Conservation (phyloP, 2,329 filamentous ascomycete species). For the Colletotrichum musae region DNA sequence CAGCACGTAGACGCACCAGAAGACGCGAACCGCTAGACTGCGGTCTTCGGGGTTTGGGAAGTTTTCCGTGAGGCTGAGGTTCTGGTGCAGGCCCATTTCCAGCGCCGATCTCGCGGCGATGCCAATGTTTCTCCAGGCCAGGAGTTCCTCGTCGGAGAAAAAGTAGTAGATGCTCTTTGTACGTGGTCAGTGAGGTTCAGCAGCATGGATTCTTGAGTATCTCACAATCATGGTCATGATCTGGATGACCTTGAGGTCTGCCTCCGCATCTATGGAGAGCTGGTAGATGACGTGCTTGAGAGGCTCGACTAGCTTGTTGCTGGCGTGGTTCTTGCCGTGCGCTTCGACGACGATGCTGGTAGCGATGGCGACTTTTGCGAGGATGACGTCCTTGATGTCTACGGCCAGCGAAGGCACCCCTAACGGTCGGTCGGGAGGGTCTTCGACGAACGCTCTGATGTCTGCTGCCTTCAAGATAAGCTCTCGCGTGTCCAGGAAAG, state of each 20-base stretch:
- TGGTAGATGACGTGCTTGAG: conserved; percentile 44
- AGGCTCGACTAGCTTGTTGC: conserved; percentile 47
- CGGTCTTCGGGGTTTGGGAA: conserved; percentile 51
- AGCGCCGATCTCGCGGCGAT: conserved; percentile 61
- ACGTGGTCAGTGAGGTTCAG: too few species aligned
- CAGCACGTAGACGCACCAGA: conserved; percentile 67
- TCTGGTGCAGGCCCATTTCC: conserved; percentile 64
- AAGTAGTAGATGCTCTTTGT: conserved; percentile 58
- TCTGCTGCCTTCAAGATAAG: conserved; percentile 46
- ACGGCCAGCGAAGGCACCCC: neutral
- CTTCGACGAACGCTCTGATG: conserved; percentile 46
- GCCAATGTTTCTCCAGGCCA: conserved; percentile 63
- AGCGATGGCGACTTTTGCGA: conserved; percentile 52
- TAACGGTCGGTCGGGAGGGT: neutral
- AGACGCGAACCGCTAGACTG: conserved; percentile 54
- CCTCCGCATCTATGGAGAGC: conserved; percentile 45
- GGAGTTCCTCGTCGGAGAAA: conserved; percentile 63
- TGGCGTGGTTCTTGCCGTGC: conserved; percentile 48
- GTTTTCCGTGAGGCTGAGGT: conserved; percentile 57
- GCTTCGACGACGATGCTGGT: conserved; percentile 51
- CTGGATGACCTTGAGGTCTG: conserved; percentile 52
- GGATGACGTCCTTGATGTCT: conserved; percentile 48
- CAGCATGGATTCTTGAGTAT: fast-evolving
- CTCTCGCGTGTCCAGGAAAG: conserved; percentile 50
- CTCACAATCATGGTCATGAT: conserved; percentile 50